Evolutionary conservation across 176 grass and related monocot genomes (phyloP), one percentile per base, ranked within the genome.

Genomic region (Alopecurus myosuroides): DNA sequence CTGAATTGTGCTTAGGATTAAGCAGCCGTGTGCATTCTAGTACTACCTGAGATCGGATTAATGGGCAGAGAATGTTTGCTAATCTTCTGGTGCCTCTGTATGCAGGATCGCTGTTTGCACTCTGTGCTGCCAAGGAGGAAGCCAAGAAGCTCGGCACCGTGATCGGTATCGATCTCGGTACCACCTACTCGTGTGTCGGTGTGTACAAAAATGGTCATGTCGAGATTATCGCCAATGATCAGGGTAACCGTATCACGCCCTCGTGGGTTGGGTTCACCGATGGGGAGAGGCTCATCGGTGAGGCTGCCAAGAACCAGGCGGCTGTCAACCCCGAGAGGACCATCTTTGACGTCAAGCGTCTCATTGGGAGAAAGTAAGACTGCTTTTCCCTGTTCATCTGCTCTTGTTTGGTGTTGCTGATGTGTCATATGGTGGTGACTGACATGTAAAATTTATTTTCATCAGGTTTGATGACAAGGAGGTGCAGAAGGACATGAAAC

Each of bases 381-480:
- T 3, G 0, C 31, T 76, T 76, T 29, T 44, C n/a, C 39, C 70
- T 4, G 0, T 20, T n/a, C 22, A 3, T 51, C 12, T 3, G 33
- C 4, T 76, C 4, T 5, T 19, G 1, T 45, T 8, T 57, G 0
- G 0, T 73, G 1, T 9, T 29, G 2, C 42, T 65, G 42, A 22
- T 55, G 29, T 58, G 5, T 70, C 34, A 35, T 35, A 35, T 35
- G 34, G 34, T 4, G n/a, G 50, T 64, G 49, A 6, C 55, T 45
- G 60, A 83, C 25, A 67, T 67, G 7, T 50, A 1, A 0, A 4
- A 17, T 82, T 12, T 61, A 60, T 11, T 22, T 29, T 19, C 52
- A 94, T 19, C 52, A 94, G 92, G 81, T 92, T 94, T 83, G 85
- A 76, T 30, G 92, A 94, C 82, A 92, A 92, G 90, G 92, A 94